phyloP scores from a whole-genome alignment of 306 rosid genomes.

The Fragaria vesca region DNA sequence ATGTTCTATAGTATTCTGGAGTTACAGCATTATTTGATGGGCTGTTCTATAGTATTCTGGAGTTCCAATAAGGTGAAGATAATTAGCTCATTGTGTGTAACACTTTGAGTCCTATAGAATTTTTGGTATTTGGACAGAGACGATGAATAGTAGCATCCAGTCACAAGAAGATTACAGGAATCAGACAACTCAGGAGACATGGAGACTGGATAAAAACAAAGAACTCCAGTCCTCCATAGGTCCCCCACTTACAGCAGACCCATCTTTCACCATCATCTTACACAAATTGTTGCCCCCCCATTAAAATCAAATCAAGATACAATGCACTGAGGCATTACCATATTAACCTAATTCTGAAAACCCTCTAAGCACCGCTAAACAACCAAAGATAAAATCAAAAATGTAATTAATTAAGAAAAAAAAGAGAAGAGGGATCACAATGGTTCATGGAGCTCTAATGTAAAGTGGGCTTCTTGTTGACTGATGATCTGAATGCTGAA shows the following conservation, averaged over 20 bases:
- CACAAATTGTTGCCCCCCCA: slow-evolving; percentile 37
- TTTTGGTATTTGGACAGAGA: slow-evolving; percentile 36
- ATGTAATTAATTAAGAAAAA: slow-evolving; percentile 28
- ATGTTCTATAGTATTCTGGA: background rate
- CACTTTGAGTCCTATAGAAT: background rate
- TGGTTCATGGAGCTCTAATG: slow-evolving; percentile 34
- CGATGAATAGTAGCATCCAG: slow-evolving; percentile 28
- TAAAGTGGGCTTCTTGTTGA: slow-evolving; percentile 46
- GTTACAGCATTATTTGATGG: background rate
- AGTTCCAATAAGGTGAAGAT: background rate
- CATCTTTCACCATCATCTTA: slow-evolving; percentile 39
- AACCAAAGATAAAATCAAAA: slow-evolving; percentile 31
- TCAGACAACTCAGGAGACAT: slow-evolving; percentile 40
- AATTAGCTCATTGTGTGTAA: background rate
- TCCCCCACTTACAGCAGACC: slow-evolving; percentile 40
- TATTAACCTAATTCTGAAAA: slow-evolving; percentile 37
- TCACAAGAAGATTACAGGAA: slow-evolving; percentile 36
- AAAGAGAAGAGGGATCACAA: slow-evolving; percentile 23
- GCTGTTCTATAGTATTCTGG: background rate
- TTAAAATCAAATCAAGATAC: slow-evolving; percentile 26
- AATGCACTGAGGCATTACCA: slow-evolving; percentile 32
- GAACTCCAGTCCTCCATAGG: slow-evolving; percentile 32
- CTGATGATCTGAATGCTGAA: slow-evolving; percentile 42
- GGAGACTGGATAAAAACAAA: slow-evolving; percentile 38
- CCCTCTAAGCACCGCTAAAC: slow-evolving; percentile 28